Conservation (phyloP, 257 asterid genomes). For the Mitragyna speciosa region DNA sequence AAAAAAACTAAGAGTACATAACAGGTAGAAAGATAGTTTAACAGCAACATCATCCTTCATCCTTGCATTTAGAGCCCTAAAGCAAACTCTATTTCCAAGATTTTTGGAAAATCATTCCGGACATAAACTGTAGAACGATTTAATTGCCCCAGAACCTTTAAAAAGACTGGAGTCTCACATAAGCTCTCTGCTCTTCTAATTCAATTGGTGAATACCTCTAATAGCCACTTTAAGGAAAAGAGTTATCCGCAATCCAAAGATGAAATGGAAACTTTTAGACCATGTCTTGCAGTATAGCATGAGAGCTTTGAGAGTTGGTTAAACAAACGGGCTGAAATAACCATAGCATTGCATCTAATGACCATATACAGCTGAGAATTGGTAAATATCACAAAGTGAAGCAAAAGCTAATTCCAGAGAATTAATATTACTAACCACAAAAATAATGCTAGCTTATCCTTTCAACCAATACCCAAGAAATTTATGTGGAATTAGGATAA, state of each 20-base stretch:
- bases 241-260: too few species aligned
- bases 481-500: neutral
- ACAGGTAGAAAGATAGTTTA: neutral
- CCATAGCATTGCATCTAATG: neutral
- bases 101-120: neutral
- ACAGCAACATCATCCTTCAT: neutral
- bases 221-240: too few species aligned
- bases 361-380: too few species aligned
- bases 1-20: neutral
- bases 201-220: too few species aligned
- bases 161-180: too few species aligned
- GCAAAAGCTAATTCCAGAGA: neutral
- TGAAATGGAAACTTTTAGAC: too few species aligned
- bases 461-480: neutral
- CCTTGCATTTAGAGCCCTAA: neutral
- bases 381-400: neutral
- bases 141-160: neutral
- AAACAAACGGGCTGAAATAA: constrained; percentile 2
- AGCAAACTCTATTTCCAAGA: neutral
- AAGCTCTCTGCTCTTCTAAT: too few species aligned
- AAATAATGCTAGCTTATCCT: neutral
- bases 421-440: constrained; percentile 4
- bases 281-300: too few species aligned
- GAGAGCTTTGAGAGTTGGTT: neutral
- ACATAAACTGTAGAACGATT: neutral